Conservation (phyloP, 805 yeast genomes). For the Debaryomyces prosopidis region DNA sequence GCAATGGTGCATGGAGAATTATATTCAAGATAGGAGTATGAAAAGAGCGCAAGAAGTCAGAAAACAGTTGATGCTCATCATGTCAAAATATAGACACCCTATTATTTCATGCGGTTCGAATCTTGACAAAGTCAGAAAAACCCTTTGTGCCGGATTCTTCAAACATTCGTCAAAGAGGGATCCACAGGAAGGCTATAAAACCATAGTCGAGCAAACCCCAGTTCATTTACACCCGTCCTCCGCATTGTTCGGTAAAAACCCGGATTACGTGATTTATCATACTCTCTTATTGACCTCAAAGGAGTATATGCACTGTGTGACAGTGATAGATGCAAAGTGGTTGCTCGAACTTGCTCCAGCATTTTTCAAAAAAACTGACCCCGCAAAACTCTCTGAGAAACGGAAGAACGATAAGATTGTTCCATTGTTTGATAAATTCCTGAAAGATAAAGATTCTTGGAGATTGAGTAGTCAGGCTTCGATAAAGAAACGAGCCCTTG, state of each 20-base stretch:
- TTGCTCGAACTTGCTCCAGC: constrained; percentile 67
- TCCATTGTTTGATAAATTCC: constrained; percentile 65
- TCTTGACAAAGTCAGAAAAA: constrained; percentile 56
- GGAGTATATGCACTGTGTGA: constrained; percentile 90
- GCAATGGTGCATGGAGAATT: constrained; percentile 80
- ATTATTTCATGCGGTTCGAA: constrained; percentile 55
- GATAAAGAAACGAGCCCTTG: constrained; percentile 18
- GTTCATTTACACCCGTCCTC: constrained; percentile 90
- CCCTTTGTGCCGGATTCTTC: constrained; percentile 69
- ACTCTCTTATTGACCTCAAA: constrained; percentile 77
- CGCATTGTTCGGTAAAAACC: constrained; percentile 57
- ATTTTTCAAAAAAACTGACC: constrained; percentile 67
- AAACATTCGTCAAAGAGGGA: constrained; percentile 66
- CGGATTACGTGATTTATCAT: constrained; percentile 82
- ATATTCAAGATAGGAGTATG: constrained; percentile 76
- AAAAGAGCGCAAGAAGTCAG: constrained; percentile 78
- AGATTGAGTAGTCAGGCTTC: constrained; percentile 53
- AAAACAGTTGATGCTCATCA: constrained; percentile 61
- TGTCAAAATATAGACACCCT: constrained; percentile 49
- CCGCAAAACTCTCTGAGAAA: constrained; percentile 46
- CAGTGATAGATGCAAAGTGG: constrained; percentile 83
- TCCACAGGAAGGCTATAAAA: constrained; percentile 52
- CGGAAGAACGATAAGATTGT: constrained; percentile 65
- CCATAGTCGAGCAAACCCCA: constrained; percentile 65
- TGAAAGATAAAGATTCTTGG: constrained; percentile 72